These are phyloP conservation scores for Yamadazyma scolyti DNA, from an alignment of 805 yeast genomes.

Conservation along the genomic window DNA sequence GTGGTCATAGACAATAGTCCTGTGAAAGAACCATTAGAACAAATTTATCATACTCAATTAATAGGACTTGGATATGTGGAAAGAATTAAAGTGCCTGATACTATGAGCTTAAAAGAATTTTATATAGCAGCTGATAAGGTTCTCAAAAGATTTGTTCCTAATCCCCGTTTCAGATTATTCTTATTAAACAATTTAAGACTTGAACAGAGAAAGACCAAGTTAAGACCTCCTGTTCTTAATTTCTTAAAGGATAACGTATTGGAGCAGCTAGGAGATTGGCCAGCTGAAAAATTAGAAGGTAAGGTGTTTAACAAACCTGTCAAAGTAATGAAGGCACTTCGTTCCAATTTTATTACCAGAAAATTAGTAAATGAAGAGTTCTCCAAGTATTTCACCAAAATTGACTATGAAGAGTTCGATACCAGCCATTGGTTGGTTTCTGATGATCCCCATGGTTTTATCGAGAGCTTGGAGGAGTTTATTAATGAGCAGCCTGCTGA, in stretches of 20 bases:
- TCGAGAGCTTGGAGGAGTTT: slow-evolving; percentile 10
- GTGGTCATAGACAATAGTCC: slow-evolving; percentile 52
- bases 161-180: slow-evolving; percentile 28
- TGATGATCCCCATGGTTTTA: slow-evolving; percentile 33
- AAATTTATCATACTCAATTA: slow-evolving; percentile 31
- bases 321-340: slow-evolving; percentile 41
- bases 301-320: slow-evolving; percentile 26
- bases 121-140: slow-evolving; percentile 15
- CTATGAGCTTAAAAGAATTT: not conserved
- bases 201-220: slow-evolving; percentile 6
- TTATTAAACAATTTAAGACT: slow-evolving; percentile 31
- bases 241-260: slow-evolving; percentile 16
- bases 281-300: slow-evolving; percentile 11
- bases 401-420: slow-evolving; percentile 17
- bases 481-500: too few relatives aligned
- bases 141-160: slow-evolving; percentile 20
- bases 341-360: slow-evolving; percentile 39
- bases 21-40: slow-evolving; percentile 22
- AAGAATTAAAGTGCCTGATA: too few relatives aligned
- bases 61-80: slow-evolving; percentile 38
- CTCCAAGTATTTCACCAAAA: slow-evolving; percentile 21
- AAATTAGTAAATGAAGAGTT: slow-evolving; percentile 19
- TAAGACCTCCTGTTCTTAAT: slow-evolving; percentile 19
- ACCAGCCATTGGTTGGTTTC: slow-evolving; percentile 39
- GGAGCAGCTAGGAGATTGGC: slow-evolving; percentile 21